These are phyloP conservation scores for Peronosclerospora sorghi DNA, from an alignment of 352 stramenopile genomes.

Conservation along the genomic window DNA sequence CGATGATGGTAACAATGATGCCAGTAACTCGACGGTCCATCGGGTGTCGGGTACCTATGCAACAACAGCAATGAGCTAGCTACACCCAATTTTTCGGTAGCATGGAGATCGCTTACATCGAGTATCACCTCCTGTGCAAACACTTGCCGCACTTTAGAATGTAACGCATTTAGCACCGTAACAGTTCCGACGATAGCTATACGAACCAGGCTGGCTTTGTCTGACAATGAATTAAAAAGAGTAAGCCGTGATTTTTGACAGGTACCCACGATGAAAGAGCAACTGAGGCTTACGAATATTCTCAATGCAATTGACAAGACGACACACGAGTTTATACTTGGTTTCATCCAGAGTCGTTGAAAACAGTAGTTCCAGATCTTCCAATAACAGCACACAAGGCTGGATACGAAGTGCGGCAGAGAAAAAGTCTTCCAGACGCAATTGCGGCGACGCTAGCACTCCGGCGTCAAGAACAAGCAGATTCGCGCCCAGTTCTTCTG, in stretches of 20 bases:
- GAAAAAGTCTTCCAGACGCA: constrained; percentile 53
- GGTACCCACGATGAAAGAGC: background rate
- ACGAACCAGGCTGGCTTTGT: constrained; percentile 15
- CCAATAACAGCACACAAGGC: constrained; percentile 51
- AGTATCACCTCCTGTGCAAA: constrained; percentile 71
- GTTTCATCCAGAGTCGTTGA: constrained; percentile 51
- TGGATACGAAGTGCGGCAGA: constrained; percentile 59
- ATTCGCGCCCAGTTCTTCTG: constrained; percentile 34
- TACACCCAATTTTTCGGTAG: too few relatives aligned
- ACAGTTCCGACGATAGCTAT: constrained; percentile 60
- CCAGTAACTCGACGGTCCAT: constrained; percentile 41
- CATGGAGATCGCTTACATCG: constrained; percentile 28
- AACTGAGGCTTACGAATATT: constrained; percentile 33
- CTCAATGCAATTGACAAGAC: constrained; percentile 43
- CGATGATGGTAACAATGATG: constrained; percentile 24
- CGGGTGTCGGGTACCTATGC: constrained; percentile 43
- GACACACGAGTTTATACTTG: constrained; percentile 62
- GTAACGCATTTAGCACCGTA: constrained; percentile 37
- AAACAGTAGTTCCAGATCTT: constrained; percentile 72
- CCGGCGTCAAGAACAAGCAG: constrained; percentile 54
- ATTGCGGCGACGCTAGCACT: constrained; percentile 39
- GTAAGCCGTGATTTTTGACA: background rate
- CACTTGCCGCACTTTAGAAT: constrained; percentile 54
- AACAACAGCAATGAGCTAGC: background rate
- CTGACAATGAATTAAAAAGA: constrained; percentile 8